Evolutionary conservation across 208 protist genomes (phyloP).

Genomic region (Trypanosoma rangeli): DNA sequence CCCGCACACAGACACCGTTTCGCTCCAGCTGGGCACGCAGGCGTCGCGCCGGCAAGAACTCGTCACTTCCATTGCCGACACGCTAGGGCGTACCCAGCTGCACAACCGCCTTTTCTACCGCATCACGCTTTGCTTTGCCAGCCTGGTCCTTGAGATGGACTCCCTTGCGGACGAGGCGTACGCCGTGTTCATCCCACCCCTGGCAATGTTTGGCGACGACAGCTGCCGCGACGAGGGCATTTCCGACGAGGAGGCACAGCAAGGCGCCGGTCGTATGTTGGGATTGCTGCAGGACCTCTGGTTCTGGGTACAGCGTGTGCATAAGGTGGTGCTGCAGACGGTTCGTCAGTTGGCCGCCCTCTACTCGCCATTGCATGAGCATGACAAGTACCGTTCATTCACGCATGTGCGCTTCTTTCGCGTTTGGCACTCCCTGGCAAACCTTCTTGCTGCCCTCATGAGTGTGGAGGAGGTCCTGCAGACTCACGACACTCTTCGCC

Average conservation of each 20-base stretch:
- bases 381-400: conserved; percentile 37
- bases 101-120: conserved; percentile 51
- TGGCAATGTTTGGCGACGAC: conserved; percentile 54
- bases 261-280: conserved; percentile 57
- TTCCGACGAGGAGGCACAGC: conserved; percentile 73
- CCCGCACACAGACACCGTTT: conserved; percentile 37
- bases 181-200: conserved; percentile 37
- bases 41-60: conserved; percentile 19
- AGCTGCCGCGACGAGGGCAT: conserved; percentile 28
- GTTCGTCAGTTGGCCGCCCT: conserved; percentile 79
- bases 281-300: conserved; percentile 77
- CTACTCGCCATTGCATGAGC: conserved; percentile 38
- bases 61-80: conserved; percentile 39
- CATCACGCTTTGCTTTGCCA: conserved; percentile 35
- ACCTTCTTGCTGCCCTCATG: conserved; percentile 74
- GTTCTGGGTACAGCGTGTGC: conserved; percentile 67
- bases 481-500: conserved; percentile 56
- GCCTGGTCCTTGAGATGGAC: conserved; percentile 48
- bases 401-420: conserved; percentile 50
- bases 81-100: conserved; percentile 29
- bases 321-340: conserved; percentile 61
- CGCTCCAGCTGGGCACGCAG: conserved; percentile 29
- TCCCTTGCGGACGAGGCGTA: conserved; percentile 38
- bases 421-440: conserved; percentile 67
- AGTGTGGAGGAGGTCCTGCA: conserved; percentile 80